A percentile compares a stretch with the other conserved stretches of the same genome.
phyloP scores from a whole-genome alignment of 805 yeast genomes.

The Saccharomycopsis oosterbeekiorum region DNA sequence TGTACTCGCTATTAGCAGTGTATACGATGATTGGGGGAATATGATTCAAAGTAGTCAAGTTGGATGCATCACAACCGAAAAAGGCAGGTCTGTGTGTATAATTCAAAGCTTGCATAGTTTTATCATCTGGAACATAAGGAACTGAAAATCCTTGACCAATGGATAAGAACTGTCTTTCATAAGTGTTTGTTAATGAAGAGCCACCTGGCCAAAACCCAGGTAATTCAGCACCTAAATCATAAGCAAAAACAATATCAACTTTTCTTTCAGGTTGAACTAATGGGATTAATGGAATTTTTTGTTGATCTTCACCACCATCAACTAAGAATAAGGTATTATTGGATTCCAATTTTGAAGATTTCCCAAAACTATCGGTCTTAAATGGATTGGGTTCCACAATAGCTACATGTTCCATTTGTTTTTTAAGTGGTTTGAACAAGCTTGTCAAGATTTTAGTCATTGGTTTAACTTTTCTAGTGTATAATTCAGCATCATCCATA shows the following conservation, averaged over 20 bases:
- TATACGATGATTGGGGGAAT: constrained; percentile 69
- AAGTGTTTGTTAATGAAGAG: constrained; percentile 44
- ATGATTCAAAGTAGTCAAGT: constrained; percentile 28
- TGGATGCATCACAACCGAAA: constrained; percentile 59
- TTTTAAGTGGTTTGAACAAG: neutral
- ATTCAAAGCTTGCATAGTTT: constrained; percentile 37
- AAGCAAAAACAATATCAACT: constrained; percentile 46
- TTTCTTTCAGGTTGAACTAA: constrained; percentile 42
- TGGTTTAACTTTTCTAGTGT: constrained; percentile 5
- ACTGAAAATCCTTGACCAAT: constrained; percentile 42
- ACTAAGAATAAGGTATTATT: constrained; percentile 25
- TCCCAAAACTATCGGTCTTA: constrained; percentile 30
- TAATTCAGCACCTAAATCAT: constrained; percentile 52
- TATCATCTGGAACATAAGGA: constrained; percentile 51
- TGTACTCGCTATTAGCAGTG: constrained; percentile 60
- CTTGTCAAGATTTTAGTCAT: neutral
- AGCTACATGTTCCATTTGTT: constrained; percentile 12
- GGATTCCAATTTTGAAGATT: constrained; percentile 12
- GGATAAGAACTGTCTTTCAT: constrained; percentile 43
- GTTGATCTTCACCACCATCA: constrained; percentile 56
- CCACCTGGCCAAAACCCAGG: constrained; percentile 56
- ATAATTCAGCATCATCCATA: constrained; percentile 28
- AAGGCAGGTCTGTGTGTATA: constrained; percentile 53
- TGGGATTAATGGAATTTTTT: constrained; percentile 47
- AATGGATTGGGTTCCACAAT: constrained; percentile 59